Conservation (phyloP, 768 basidiomycete species). For the Cyathus striatus region DNA sequence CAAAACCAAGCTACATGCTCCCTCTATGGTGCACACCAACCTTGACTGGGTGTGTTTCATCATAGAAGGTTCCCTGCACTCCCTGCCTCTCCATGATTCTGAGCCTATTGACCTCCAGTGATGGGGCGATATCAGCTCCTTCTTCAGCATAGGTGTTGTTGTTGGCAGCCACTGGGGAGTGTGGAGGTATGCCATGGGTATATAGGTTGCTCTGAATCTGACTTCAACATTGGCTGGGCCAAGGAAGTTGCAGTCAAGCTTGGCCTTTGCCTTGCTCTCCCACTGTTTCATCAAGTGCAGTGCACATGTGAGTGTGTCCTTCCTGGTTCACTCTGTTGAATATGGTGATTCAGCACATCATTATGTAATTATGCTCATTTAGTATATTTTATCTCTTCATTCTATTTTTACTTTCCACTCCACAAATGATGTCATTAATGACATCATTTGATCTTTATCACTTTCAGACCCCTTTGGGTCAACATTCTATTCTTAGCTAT, state of each 20-base stretch:
- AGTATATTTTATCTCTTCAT: too few relatives aligned
- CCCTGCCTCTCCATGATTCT: neutral
- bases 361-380: too few relatives aligned
- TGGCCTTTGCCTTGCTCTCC: neutral
- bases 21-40: too few relatives aligned
- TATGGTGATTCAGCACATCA: too few relatives aligned
- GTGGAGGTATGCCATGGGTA: slow-evolving; percentile 21
- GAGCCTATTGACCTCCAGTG: slow-evolving; percentile 17
- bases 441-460: too few relatives aligned
- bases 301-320: neutral
- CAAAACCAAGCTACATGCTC: too few relatives aligned
- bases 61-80: neutral
- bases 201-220: slow-evolving; percentile 17
- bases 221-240: slow-evolving; percentile 23
- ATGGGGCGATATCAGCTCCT: slow-evolving; percentile 31
- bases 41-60: neutral
- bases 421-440: too few relatives aligned
- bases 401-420: too few relatives aligned
- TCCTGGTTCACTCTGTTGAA: too few relatives aligned
- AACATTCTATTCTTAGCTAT: too few relatives aligned
- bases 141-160: slow-evolving; percentile 27
- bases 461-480: too few relatives aligned
- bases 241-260: neutral
- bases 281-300: neutral
- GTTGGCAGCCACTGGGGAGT: slow-evolving; percentile 19